Conservation (phyloP, 345 rosid species). For the Psidium friedrichsthalianum region DNA sequence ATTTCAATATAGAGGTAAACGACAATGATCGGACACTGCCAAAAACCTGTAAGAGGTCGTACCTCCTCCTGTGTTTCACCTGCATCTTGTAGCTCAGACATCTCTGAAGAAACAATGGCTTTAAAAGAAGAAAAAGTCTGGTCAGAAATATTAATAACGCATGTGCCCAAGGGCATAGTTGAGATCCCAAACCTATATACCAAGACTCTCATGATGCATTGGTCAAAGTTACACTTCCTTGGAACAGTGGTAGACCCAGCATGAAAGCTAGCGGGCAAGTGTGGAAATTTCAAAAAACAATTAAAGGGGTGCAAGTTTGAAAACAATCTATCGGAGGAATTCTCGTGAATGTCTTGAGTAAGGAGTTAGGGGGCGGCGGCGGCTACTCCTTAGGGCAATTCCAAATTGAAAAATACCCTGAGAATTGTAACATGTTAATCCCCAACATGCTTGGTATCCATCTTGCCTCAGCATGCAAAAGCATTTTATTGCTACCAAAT, state of each 20-base stretch:
- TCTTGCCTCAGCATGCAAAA: not conserved
- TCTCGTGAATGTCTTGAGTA: not conserved
- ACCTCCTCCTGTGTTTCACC: slow-evolving; percentile 76
- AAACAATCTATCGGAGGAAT: not conserved
- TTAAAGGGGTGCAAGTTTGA: not conserved
- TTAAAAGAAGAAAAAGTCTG: slow-evolving; percentile 7
- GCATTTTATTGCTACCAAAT: not conserved
- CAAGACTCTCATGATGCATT: not conserved
- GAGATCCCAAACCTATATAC: not conserved
- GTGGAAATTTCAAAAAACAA: not conserved
- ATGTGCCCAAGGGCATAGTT: not conserved
- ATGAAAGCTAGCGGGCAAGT: not conserved
- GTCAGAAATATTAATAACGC: not conserved
- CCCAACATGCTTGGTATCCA: not conserved
- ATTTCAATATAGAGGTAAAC: not conserved
- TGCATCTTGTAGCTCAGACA: slow-evolving; percentile 80
- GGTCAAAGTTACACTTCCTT: not conserved
- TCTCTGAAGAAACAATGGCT: slow-evolving; percentile 89
- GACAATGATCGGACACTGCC: not conserved
- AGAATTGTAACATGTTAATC: not conserved
- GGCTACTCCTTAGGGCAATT: not conserved
- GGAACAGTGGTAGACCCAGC: not conserved
- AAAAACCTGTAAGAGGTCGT: not conserved
- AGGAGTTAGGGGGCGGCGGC: not conserved
- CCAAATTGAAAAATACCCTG: not conserved